Evolutionary conservation across 805 yeast genomes (phyloP), one percentile per base, ranked within the genome.

Genomic region (Metschnikowia anglica): DNA sequence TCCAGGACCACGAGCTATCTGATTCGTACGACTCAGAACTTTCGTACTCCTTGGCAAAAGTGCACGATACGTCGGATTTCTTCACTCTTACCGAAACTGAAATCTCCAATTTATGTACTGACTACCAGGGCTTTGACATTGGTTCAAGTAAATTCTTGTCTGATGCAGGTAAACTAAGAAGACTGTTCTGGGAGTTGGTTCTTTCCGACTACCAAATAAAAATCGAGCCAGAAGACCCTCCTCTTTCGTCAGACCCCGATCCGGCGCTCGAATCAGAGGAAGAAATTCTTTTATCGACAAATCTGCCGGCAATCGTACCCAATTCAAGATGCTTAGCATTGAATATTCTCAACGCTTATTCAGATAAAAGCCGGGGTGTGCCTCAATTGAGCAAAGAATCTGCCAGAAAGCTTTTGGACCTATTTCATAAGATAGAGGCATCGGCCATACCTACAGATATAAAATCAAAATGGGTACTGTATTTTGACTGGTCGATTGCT

Each of bases 151-250:
- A 24, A 20, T 5, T 17, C 10, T 18, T 27, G 4, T 51, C 55
- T 5, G 68, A 65, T 41, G 53, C 69, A 2, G 46, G 38, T 24
- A 60, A 60, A 45, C 46, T 66, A 19, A 54, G 72, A 31, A 54
- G 53, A 10, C 37, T 47, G n/a, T 46, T 64, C 13, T 68, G 72
- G 70, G 49, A 53, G 20, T 44, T 64, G 25, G 59, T 68, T 12
- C 60, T 58, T 39, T 34, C 48, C 12, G 59, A 63, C 20, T 58
- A 60, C 40, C 33, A 37, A 10, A 32, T 15, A 4, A 37, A 21
- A 25, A 15, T n/a, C 6, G 37, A 34, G 12, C 4, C 5, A 11
- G 24, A 13, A 16, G 34, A 32, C 15, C 25, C 5, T 7, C 16
- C 24, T 3, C 4, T 5, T 13, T 34, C 37, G 28, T n/a, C 35